phyloP scores from a whole-genome alignment of 257 asterid species.

The Forsythia viridissima region DNA sequence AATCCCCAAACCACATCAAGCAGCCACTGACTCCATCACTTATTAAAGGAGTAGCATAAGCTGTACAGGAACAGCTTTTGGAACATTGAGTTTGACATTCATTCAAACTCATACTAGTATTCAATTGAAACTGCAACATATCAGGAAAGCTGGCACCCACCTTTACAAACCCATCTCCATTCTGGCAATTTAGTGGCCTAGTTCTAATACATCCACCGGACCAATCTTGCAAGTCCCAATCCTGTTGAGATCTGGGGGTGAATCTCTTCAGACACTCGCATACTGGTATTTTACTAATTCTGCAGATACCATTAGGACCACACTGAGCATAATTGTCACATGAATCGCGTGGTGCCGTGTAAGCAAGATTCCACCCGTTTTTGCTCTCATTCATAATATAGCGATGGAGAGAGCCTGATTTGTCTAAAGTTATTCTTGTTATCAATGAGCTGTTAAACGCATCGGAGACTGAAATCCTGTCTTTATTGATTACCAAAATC shows the following conservation, averaged over 20 bases:
- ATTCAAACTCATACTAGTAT: neutral
- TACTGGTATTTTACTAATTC: neutral
- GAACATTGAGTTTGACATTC: neutral
- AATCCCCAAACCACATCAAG: constrained; percentile 29
- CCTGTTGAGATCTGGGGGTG: neutral
- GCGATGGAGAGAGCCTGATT: neutral
- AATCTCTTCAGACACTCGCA: constrained; percentile 37
- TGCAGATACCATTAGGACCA: constrained; percentile 33
- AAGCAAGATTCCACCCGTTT: constrained; percentile 22
- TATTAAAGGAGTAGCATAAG: constrained; percentile 3
- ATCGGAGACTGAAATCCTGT: constrained; percentile 5
- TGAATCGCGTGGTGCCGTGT: neutral
- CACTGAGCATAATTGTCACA: constrained; percentile 32
- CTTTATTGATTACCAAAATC: neutral
- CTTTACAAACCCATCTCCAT: neutral
- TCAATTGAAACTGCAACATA: neutral
- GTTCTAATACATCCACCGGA: constrained; percentile 29
- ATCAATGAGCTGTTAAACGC: constrained; percentile 1
- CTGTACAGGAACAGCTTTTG: neutral
- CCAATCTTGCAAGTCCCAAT: constrained; percentile 39
- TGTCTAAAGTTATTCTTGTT: neutral
- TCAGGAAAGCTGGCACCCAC: neutral
- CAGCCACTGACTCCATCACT: constrained; percentile 23
- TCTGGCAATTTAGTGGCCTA: neutral
- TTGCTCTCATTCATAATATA: constrained; percentile 18